Conservation (phyloP, 495 filamentous ascomycete genomes). For the Neurospora sp. region DNA sequence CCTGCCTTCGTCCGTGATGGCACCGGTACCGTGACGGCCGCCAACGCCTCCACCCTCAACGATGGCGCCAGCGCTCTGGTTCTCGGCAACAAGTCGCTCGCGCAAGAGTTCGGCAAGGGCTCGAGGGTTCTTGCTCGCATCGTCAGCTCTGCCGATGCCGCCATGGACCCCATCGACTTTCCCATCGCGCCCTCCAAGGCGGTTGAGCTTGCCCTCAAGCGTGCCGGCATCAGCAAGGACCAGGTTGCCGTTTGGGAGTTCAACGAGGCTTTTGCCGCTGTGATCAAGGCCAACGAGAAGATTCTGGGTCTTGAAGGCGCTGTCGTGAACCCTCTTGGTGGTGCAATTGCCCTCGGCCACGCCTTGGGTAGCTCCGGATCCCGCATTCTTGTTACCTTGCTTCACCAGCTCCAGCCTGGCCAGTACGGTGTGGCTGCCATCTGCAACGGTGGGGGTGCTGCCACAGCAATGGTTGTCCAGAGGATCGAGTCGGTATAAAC, state of each 20-base stretch:
- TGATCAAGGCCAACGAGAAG: slow-evolving; percentile 92
- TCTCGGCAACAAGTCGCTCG: slow-evolving; percentile 64
- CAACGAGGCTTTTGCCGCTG: slow-evolving; percentile 95
- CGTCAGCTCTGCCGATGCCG: slow-evolving; percentile 78
- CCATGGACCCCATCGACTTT: slow-evolving; percentile 90
- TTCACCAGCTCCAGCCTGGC: slow-evolving; percentile 82
- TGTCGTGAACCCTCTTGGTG: slow-evolving; percentile 78
- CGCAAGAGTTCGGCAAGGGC: slow-evolving; percentile 58
- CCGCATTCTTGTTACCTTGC: slow-evolving; percentile 76
- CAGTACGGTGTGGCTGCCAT: slow-evolving; percentile 94
- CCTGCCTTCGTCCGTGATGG: slow-evolving; percentile 81
- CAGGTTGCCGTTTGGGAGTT: slow-evolving; percentile 95
- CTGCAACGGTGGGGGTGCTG: slow-evolving; percentile 91
- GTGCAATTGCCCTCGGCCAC: slow-evolving; percentile 90
- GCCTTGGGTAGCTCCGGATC: slow-evolving; percentile 90
- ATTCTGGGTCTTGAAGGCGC: slow-evolving; percentile 68
- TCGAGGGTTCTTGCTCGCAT: slow-evolving; percentile 77
- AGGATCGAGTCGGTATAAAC: slow-evolving; percentile 57
- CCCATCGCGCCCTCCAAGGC: slow-evolving; percentile 87
- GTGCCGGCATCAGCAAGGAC: slow-evolving; percentile 79
- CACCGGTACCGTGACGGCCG: slow-evolving; percentile 84
- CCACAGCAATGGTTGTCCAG: slow-evolving; percentile 87
- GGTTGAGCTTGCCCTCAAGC: slow-evolving; percentile 77
- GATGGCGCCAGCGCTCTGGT: slow-evolving; percentile 92
- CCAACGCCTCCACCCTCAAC: slow-evolving; percentile 85